A percentile compares a stretch with the other conserved stretches of the same genome.
These are phyloP conservation scores for Alopecurus myosuroides DNA, from an alignment of 176 grass and related monocot genomes.

Conservation along the genomic window DNA sequence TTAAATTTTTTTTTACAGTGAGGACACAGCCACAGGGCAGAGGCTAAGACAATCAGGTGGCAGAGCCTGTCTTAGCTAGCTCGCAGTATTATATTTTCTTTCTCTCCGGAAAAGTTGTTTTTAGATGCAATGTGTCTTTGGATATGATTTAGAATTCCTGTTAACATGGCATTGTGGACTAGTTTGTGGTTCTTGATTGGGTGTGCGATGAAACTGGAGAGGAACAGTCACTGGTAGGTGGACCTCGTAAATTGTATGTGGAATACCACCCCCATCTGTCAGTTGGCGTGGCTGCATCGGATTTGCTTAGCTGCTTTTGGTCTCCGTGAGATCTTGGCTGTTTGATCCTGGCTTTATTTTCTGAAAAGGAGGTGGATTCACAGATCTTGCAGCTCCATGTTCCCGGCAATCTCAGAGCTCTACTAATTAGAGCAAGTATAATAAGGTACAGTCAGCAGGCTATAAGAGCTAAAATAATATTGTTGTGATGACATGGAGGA, in stretches of 20 bases:
- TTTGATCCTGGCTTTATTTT: constrained; percentile 35
- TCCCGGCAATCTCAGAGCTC: background rate
- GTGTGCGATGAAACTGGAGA: background rate
- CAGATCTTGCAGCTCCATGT: constrained; percentile 3
- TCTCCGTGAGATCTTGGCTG: constrained; percentile 32
- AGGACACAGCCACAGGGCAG: constrained; percentile 26
- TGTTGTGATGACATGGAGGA: too few species aligned
- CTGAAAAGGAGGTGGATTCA: constrained; percentile 16
- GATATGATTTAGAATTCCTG: background rate
- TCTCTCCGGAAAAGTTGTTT: constrained; percentile 8
- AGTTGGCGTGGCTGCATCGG: background rate
- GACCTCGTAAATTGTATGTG: background rate
- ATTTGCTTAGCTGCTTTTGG: background rate
- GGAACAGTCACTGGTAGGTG: background rate
- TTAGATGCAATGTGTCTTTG: constrained; percentile 19
- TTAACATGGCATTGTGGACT: background rate
- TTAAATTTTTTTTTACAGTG: constrained; percentile 2
- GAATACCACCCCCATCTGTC: background rate
- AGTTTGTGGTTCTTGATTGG: constrained; percentile 14
- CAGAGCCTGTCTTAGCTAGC: constrained; percentile 43
- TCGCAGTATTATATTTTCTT: background rate
- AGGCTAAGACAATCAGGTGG: constrained; percentile 33
- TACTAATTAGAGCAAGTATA: background rate
- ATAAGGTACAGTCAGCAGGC: too few species aligned
- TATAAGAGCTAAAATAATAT: too few species aligned